Base-by-base conservation (phyloP, 768 basidiomycete species). In the Hydnomerulius pinastri region DNA sequence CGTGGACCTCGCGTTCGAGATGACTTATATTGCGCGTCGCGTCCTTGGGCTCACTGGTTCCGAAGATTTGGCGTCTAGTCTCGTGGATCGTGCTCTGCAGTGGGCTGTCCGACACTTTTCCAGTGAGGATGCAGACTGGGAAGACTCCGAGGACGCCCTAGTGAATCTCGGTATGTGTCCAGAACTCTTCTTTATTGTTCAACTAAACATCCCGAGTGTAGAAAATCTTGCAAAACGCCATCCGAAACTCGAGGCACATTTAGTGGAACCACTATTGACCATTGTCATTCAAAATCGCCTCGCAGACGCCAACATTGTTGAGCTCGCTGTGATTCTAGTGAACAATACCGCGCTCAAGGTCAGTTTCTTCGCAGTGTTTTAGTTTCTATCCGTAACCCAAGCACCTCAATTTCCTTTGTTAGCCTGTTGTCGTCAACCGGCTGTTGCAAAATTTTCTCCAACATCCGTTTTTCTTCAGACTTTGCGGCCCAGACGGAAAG, bases 381-480 rank as follows among this genome's bases (percentile, higher is more conserved):
- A 13, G 24, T 38, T 8, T 1, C 23, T 24, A 7, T 2, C 12
- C 9, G 4, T 12, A 20, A 13, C 35, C 38, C 49, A 21, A 47
- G 24, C 6, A 2, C 17, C 33, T 43, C 13, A 18, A 46, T 51
- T 1, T n/a, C 55, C 27, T n/a, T 17, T 35, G 39, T 20, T 48
- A 75, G 90, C 90, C 90, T 2, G 74, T 80, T 11, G 69, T 81
- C n/a, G 78, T 87, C 42, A 92, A 92, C 60, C 82, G 86, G 33
- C 76, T 82, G 38, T 65, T 96, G 2, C 92, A 95, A 72, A 80
- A 77, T 18, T 75, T 92, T 50, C 66, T 94, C 18, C 86, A 90
- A 55, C 83, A 89, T 55, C 71, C 78, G 3, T 73, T 82, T 10
- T 86, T 93, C 62, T 77, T 73, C 64, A 75, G 72, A 38, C 48